These are phyloP conservation scores for Ophiostoma perfectum DNA, from an alignment of 2,329 filamentous ascomycete species.

Conservation along the genomic window DNA sequence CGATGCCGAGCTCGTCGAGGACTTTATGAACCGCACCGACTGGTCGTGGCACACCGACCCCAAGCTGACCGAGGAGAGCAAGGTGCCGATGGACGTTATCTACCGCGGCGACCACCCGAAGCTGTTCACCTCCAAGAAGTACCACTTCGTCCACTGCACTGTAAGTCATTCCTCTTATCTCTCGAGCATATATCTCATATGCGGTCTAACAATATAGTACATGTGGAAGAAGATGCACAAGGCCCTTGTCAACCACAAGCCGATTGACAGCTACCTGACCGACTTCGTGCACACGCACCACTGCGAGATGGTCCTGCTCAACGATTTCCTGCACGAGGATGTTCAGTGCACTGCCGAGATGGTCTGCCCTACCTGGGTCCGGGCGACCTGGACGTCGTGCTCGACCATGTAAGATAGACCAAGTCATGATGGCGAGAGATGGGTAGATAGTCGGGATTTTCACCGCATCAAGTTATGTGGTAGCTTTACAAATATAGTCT, in stretches of 20 bases:
- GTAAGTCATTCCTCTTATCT: neutral
- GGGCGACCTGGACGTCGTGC: constrained; percentile 24
- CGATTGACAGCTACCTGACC: constrained; percentile 24
- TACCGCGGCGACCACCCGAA: constrained; percentile 23
- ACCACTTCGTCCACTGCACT: constrained; percentile 18
- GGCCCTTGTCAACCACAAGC: constrained; percentile 23
- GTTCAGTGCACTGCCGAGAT: constrained; percentile 22
- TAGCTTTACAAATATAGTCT: too few relatives aligned
- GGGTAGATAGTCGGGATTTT: too few relatives aligned
- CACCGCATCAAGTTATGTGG: too few relatives aligned
- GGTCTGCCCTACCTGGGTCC: constrained; percentile 24
- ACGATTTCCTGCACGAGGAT: constrained; percentile 24
- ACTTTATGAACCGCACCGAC: constrained; percentile 25
- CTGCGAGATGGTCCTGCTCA: constrained; percentile 23
- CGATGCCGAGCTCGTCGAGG: constrained; percentile 23
- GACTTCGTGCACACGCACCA: constrained; percentile 23
- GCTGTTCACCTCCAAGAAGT: constrained; percentile 19
- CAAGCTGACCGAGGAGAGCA: constrained; percentile 20
- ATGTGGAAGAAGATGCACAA: constrained; percentile 26
- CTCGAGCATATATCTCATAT: neutral
- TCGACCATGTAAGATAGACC: neutral
- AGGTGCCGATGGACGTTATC: constrained; percentile 20
- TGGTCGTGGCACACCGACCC: constrained; percentile 25
- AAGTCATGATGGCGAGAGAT: too few relatives aligned
- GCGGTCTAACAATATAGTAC: constrained; percentile 11